Evolutionary conservation across 345 rosid species (phyloP).

Genomic region (Gossypium arboreum): DNA sequence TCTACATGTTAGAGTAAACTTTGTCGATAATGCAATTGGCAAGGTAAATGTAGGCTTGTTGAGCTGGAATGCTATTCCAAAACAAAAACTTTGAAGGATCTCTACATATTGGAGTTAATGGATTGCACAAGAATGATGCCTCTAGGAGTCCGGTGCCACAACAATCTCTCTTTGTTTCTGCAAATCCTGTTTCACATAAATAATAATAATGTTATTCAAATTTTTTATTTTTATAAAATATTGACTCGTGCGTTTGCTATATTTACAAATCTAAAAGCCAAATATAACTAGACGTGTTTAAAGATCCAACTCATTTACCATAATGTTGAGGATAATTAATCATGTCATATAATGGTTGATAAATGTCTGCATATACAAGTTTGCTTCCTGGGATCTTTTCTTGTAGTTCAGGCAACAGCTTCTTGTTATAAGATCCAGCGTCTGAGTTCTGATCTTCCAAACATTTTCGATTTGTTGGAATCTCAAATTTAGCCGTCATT

Average conservation of each 20-base stretch:
- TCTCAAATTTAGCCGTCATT: slow-evolving; percentile 27
- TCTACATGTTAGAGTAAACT: not conserved
- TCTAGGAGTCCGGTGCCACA: slow-evolving; percentile 2
- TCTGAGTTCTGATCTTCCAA: slow-evolving; percentile 49
- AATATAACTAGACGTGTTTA: not conserved
- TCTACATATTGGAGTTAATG: not conserved
- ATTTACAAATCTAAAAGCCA: too few relatives aligned
- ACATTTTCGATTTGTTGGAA: slow-evolving; percentile 26
- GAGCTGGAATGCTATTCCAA: slow-evolving; percentile 1
- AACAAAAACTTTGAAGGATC: not conserved
- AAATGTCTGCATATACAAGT: slow-evolving; percentile 41
- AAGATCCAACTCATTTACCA: not conserved
- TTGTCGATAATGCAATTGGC: not conserved
- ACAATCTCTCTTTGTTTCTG: not conserved
- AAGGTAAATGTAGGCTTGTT: not conserved
- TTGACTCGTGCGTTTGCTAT: too few relatives aligned
- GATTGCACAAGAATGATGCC: slow-evolving; percentile 1
- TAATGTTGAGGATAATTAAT: not conserved
- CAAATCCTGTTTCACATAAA: not conserved
- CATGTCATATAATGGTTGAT: slow-evolving; percentile 25
- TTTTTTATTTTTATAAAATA: too few relatives aligned
- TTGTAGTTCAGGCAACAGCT: slow-evolving; percentile 37
- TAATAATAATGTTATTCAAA: too few relatives aligned
- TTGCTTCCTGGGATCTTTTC: slow-evolving; percentile 36
- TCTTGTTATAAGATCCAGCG: slow-evolving; percentile 39